Evolutionary conservation across 208 protist genomes (phyloP), one percentile per base, ranked within the genome.

Genomic region (Leishmania amazonensis): DNA sequence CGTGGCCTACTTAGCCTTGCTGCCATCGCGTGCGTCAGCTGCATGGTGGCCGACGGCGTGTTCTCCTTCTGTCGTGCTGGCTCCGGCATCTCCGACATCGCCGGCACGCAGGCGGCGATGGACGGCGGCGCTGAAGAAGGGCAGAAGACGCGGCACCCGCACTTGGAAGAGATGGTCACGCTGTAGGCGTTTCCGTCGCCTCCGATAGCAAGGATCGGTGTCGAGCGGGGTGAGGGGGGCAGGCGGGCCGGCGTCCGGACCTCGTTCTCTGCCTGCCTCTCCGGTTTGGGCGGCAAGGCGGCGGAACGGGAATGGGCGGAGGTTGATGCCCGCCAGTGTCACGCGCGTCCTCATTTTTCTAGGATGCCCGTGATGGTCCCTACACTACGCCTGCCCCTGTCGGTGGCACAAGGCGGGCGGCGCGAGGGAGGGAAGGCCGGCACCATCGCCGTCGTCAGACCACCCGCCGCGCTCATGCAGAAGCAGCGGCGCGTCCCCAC

Each of bases 1-100:
- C 78, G 83, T 77, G 68, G 78, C 54, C 81, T 65, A 24, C 38
- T 76, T n/a, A 81, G 81, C 51, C 60, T 81, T 38, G 6, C 70
- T 28, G 70, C 73, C 13, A 54, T 76, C 45, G 42, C 40, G 24
- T 79, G 42, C 13, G 62, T 81, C 21, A 6, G 72, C 3, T 38
- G 47, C 15, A 85, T 85, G 85, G 78, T 80, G 24, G 60, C n/a
- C 35, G 38, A 70, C 13, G 80, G 85, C 79, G 68, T 85, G 45
- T 47, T 47, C 45, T 47, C 45, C 58, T 76, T 76, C 5, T 75
- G 76, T 71, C n/a, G 57, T 78, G 75, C 85, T 89, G 79, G 65
- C 78, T 31, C 81, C 82, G 4, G 78, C 60, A 17, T 75, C 80
- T 75, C 80, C 4, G 67, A 51, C 64, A 49, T 28, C 17, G 81